phyloP scores from a whole-genome alignment of 306 rosid genomes.

The Vigna nakashimae region DNA sequence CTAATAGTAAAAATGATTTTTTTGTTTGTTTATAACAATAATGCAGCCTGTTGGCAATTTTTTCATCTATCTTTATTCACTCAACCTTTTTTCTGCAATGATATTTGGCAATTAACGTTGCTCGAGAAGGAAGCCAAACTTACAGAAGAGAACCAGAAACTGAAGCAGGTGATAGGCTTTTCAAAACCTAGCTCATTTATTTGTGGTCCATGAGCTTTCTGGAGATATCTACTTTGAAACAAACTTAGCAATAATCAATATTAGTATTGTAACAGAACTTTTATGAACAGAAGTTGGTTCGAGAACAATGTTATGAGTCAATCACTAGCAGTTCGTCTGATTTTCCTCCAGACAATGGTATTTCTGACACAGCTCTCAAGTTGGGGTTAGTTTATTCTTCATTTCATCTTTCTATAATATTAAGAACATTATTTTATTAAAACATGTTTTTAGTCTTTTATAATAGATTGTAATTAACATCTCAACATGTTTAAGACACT shows the following conservation, averaged over 20 bases:
- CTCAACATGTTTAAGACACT: not conserved
- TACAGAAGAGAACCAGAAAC: constrained; percentile 13
- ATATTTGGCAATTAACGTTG: not conserved
- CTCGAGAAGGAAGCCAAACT: constrained; percentile 1
- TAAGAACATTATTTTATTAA: not conserved
- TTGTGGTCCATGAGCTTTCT: not conserved
- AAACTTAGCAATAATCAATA: not conserved
- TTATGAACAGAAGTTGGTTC: not conserved
- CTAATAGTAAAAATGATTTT: not conserved
- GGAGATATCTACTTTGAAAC: not conserved
- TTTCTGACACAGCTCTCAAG: constrained; percentile 26
- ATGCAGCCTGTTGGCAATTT: not conserved
- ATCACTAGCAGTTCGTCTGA: constrained; percentile 10
- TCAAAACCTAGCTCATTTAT: not conserved
- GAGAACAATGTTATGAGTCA: not conserved
- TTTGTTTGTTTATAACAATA: not conserved
- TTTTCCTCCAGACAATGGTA: not conserved
- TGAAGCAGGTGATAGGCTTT: constrained; percentile 10
- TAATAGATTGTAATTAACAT: not conserved
- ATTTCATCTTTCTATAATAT: not conserved
- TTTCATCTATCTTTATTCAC: not conserved
- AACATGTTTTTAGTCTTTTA: not conserved
- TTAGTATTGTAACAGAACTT: not conserved
- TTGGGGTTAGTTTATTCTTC: constrained; percentile 19
- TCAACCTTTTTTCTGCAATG: not conserved